Base-by-base conservation (phyloP, 2,329 filamentous ascomycete genomes). In the Fusarium fujikuroi region DNA sequence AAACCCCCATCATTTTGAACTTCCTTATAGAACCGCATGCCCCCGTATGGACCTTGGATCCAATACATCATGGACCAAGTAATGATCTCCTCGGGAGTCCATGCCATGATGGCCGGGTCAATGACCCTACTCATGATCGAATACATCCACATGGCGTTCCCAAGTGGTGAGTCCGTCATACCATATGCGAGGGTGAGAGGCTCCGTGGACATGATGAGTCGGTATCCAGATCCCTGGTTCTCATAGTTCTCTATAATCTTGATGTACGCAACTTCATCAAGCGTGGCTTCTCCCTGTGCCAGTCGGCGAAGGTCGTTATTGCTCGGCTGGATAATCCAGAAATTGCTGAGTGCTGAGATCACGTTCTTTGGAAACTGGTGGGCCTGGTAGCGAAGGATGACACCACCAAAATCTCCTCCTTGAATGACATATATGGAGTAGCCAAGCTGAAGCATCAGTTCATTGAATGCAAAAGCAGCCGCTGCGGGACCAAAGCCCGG, bases 51-150 rank as follows among this genome's bases (percentile, higher is more conserved):
- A 4, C 56, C 56, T 23, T 59, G 56, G 2, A 59, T 59, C 23
- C 44, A 59, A 23, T 59, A 59, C 34, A 59, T 59, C 56, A 59
- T 37, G 5, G 56, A 52, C 56, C 56, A 59, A 12, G 56, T 59
- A 15, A 59, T 59, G 9, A 59, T 59, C 14, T 52, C 56, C 9
- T 39, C 43, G 1, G 56, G 34, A 11, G 34, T 52, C 56, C 56
- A 59, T 6, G 32, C 14, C 32, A 15, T 59, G n/a, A 59, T 23
- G 12, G 14, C 9, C 1, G 56, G 56, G 9, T 59, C 56, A 10
- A 59, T 37, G 21, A 52, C 23, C 11, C 21, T 39, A 2, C 9
- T 34, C 56, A 59, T 59, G 1, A 39, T 10, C 7, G 56, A 37
- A 7, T 59, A 59, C 25, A 59, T 52, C 56, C 56, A 59, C 56